Conservation (phyloP, 108 stramenopile genomes). For the Pseudonitzschia delicatissima region DNA sequence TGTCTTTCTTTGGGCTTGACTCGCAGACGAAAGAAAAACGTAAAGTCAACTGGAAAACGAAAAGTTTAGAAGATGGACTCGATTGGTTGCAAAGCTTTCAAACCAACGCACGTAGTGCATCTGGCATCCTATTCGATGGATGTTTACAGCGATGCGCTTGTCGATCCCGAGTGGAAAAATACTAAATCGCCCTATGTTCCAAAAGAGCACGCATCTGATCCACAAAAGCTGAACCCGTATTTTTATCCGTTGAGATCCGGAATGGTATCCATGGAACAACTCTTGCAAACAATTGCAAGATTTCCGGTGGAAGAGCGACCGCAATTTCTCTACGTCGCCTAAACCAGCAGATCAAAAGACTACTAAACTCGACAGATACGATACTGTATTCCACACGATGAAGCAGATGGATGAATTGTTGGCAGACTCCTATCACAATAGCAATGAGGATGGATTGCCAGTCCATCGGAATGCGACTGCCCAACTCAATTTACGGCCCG, state of each 20-base stretch:
- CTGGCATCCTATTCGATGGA: constrained; percentile 53
- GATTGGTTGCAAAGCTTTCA: constrained; percentile 30
- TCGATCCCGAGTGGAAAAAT: constrained; percentile 29
- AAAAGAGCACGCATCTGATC: background rate
- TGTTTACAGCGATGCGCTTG: constrained; percentile 27
- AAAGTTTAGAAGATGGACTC: constrained; percentile 24
- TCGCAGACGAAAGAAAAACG: constrained; percentile 17
- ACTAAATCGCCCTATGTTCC: constrained; percentile 29
- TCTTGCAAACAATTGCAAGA: constrained; percentile 25
- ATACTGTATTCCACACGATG: constrained; percentile 9
- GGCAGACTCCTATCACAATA: constrained; percentile 48
- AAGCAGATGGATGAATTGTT: constrained; percentile 69
- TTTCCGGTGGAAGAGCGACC: constrained; percentile 23
- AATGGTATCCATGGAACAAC: constrained; percentile 68
- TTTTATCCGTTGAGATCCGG: constrained; percentile 57
- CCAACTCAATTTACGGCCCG: constrained; percentile 64
- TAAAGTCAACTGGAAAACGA: background rate
- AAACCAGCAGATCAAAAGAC: background rate
- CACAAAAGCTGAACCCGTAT: constrained; percentile 18
- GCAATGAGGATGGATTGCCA: constrained; percentile 28
- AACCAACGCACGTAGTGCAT: constrained; percentile 80
- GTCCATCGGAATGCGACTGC: constrained; percentile 62
- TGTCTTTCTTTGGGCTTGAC: constrained; percentile 65
- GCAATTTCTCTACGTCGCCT: constrained; percentile 34
- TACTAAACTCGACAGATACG: background rate